Evolutionary conservation across 78 protist species (phyloP).

Genomic region (Polysphondylium violaceum): DNA sequence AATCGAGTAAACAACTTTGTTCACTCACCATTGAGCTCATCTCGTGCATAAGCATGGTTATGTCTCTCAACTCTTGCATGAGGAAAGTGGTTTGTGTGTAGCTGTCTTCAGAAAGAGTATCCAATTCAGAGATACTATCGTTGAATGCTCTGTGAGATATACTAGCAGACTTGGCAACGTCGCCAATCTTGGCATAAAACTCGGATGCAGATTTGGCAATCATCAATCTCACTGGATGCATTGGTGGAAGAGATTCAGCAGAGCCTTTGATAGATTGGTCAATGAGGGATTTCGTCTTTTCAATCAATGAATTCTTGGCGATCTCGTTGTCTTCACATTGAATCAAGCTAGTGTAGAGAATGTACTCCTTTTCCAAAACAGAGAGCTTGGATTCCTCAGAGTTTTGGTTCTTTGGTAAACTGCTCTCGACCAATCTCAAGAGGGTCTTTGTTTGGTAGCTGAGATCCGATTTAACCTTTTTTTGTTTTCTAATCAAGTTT

Average conservation of each 20-base stretch:
- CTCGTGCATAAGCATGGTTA: too few relatives aligned
- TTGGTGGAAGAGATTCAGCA: slow-evolving; percentile 21
- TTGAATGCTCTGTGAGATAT: slow-evolving; percentile 95
- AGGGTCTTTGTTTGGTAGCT: slow-evolving; percentile 14
- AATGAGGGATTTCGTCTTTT: background rate
- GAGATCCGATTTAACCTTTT: slow-evolving; percentile 37
- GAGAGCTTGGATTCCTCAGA: background rate
- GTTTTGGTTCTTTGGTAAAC: background rate
- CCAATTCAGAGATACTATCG: slow-evolving; percentile 95
- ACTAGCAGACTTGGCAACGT: slow-evolving; percentile 87
- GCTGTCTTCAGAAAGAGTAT: slow-evolving; percentile 92
- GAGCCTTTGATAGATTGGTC: background rate
- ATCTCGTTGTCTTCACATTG: slow-evolving; percentile 18
- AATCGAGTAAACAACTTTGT: too few relatives aligned
- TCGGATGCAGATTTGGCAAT: background rate
- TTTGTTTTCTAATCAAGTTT: slow-evolving; percentile 2
- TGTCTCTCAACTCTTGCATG: slow-evolving; percentile 96
- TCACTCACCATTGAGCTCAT: too few relatives aligned
- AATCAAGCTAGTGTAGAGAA: background rate
- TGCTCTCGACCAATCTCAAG: slow-evolving; percentile 35
- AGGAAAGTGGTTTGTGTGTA: slow-evolving; percentile 96
- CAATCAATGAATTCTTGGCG: slow-evolving; percentile 17
- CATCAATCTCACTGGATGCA: background rate
- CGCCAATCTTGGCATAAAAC: slow-evolving; percentile 19
- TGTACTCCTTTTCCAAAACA: background rate